Base-by-base conservation (phyloP, 495 filamentous ascomycete species). In the Platismatia glauca region DNA sequence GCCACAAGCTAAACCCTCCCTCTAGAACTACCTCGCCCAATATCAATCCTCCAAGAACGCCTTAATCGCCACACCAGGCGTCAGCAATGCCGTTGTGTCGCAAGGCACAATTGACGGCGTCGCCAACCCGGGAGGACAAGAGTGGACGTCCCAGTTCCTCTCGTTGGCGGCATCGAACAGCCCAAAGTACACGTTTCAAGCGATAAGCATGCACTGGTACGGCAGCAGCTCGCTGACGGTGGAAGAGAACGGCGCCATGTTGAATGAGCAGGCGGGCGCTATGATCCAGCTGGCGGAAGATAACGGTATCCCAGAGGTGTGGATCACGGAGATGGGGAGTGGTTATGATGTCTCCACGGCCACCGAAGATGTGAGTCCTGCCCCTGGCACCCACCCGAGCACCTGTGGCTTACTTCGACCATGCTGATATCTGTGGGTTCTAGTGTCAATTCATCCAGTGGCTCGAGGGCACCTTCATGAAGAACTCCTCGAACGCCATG, bases 201-300 rank as follows among this genome's bases (percentile, higher is more conserved):
- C 48, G 3, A 52, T 52, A 29, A 52, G 48, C 48, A 52, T 52
- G 48, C 48, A 52, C 48, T 52, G 48, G 48, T 52, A 52, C 13
- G 48, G 48, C 6, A 52, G 48, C 13, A 29, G 24, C 6, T 18
- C 9, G 0, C 48, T 52, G 48, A 52, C 48, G 5, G 48, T 52
- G 7, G 48, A 29, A 5, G 11, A 52, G 13, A 52, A 52, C 6
- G 48, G 48, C 24, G 27, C 24, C 4, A 31, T 52, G 48, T 31
- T 52, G 48, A 52, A 52, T 18, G 48, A 52, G 48, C 48, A 52
- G 27, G 48, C 27, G 16, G 48, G 48, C 4, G 24, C 48, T 29
- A 52, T 52, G 48, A 52, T 52, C 12, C 48, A 52, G 24, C 9
- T 52, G 27, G 48, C 48, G 48, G 27, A 29, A 52, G 48, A 7